phyloP scores from a whole-genome alignment of 1,284 basidiomycete genomes.

The Rhodotorula mucilaginosa region DNA sequence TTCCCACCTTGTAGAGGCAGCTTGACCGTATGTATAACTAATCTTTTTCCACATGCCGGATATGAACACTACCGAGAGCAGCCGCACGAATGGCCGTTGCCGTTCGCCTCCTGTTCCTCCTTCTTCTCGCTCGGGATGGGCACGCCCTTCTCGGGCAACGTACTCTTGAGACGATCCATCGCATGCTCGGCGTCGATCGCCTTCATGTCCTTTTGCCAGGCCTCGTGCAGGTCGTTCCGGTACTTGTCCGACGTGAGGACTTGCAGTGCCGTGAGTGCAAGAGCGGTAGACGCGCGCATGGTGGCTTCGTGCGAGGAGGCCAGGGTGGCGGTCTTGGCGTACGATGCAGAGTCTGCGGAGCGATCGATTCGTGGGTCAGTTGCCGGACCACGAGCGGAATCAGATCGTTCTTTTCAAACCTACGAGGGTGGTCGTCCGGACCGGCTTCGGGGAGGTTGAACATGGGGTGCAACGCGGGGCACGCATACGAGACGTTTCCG shows the following conservation, averaged over 20 bases:
- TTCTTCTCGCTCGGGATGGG: not conserved
- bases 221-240: not conserved
- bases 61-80: not conserved
- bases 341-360: slow-evolving; percentile 3
- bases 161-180: not conserved
- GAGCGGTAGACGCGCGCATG: slow-evolving; percentile 4
- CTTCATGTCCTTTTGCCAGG: slow-evolving; percentile 8
- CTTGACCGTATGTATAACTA: too few relatives aligned
- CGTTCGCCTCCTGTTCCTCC: not conserved
- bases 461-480: slow-evolving; percentile 48
- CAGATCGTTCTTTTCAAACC: not conserved
- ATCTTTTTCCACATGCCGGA: too few relatives aligned
- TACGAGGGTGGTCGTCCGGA: slow-evolving; percentile 6
- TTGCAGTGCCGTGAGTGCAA: not conserved
- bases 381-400: not conserved
- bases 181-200: not conserved
- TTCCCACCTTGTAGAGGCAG: not conserved
- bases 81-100: not conserved
- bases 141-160: not conserved
- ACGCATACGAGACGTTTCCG: slow-evolving; percentile 48
- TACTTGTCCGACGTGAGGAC: not conserved
- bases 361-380: not conserved
- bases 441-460: slow-evolving; percentile 45
- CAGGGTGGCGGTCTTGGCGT: not conserved
- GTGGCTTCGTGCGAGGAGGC: slow-evolving; percentile 4